Evolutionary conservation across 352 stramenopile species (phyloP).

Genomic region (Stramenopiles sp.): DNA sequence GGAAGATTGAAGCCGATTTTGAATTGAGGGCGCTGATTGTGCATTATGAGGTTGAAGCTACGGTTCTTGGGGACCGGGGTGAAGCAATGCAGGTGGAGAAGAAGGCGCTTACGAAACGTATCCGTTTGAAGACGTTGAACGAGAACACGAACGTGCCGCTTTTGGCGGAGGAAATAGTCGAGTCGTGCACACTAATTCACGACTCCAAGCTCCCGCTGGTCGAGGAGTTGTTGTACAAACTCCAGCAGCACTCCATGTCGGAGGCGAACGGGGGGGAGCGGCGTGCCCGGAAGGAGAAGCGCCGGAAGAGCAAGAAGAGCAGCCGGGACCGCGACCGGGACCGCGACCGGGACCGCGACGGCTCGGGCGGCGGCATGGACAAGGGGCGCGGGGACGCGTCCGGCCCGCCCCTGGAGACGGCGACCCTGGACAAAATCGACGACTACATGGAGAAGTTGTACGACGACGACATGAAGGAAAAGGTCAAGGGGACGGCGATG

Average conservation of each 20-base stretch:
- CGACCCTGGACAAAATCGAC: slow-evolving; percentile 52
- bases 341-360: background rate
- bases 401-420: slow-evolving; percentile 15
- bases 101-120: slow-evolving; percentile 26
- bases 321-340: background rate
- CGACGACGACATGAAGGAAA: slow-evolving; percentile 59
- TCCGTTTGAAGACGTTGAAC: slow-evolving; percentile 29
- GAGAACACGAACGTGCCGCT: slow-evolving; percentile 25
- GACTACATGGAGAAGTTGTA: slow-evolving; percentile 81
- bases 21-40: slow-evolving; percentile 27
- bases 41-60: slow-evolving; percentile 27
- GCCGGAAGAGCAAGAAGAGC: background rate
- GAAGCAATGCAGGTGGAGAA: slow-evolving; percentile 15
- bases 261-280: slow-evolving; percentile 10
- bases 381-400: background rate
- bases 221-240: slow-evolving; percentile 28
- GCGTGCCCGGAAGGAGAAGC: background rate
- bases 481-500: slow-evolving; percentile 59
- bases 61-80: slow-evolving; percentile 16
- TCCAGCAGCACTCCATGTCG: slow-evolving; percentile 22
- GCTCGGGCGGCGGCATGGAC: slow-evolving; percentile 14
- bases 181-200: slow-evolving; percentile 35
- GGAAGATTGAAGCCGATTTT: slow-evolving; percentile 24
- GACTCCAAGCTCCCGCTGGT: slow-evolving; percentile 25
- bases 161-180: slow-evolving; percentile 28